A percentile compares a stretch with the other conserved stretches of the same genome.
These are phyloP conservation scores for Starmerella apis DNA, from an alignment of 805 yeast genomes.

Conservation along the genomic window DNA sequence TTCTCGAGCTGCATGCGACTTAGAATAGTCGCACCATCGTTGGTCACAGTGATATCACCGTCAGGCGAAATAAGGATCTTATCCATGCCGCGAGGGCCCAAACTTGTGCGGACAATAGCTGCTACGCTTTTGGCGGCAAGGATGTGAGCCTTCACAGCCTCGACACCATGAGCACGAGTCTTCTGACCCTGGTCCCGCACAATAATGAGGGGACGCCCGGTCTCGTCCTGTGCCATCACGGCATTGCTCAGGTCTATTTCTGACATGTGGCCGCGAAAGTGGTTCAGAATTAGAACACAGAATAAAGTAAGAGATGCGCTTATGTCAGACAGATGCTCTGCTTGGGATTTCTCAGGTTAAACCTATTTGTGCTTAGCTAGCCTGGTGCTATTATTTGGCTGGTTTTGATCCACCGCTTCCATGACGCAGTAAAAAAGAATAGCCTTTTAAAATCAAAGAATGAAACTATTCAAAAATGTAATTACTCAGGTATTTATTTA, in stretches of 20 bases:
- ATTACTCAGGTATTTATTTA: no score
- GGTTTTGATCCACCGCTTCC: no score
- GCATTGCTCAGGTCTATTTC: slow-evolving; percentile 86
- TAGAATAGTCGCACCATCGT: slow-evolving; percentile 95
- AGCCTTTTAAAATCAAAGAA: no score
- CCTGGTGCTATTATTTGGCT: no score
- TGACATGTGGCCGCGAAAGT: slow-evolving; percentile 14
- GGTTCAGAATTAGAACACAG: background rate
- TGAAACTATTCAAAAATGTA: no score
- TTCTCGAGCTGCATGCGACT: slow-evolving; percentile 92
- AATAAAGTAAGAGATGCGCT: background rate
- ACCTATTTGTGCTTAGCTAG: background rate
- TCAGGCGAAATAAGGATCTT: slow-evolving; percentile 91
- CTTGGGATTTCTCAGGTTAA: background rate
- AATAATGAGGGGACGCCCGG: slow-evolving; percentile 97
- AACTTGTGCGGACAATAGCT: slow-evolving; percentile 77
- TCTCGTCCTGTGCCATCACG: slow-evolving; percentile 96
- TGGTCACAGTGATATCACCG: slow-evolving; percentile 95
- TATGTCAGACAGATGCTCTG: background rate
- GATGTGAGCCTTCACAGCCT: slow-evolving; percentile 74
- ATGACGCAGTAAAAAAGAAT: no score
- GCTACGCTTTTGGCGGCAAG: slow-evolving; percentile 93
- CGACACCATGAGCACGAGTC: slow-evolving; percentile 59
- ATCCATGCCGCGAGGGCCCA: slow-evolving; percentile 98
- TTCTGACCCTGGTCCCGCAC: slow-evolving; percentile 73